Percentiles rank a stretch among this genome's conserved stretches.
phyloP scores from a whole-genome alignment of 1,284 basidiomycete genomes.

The Baeospora myosura region DNA sequence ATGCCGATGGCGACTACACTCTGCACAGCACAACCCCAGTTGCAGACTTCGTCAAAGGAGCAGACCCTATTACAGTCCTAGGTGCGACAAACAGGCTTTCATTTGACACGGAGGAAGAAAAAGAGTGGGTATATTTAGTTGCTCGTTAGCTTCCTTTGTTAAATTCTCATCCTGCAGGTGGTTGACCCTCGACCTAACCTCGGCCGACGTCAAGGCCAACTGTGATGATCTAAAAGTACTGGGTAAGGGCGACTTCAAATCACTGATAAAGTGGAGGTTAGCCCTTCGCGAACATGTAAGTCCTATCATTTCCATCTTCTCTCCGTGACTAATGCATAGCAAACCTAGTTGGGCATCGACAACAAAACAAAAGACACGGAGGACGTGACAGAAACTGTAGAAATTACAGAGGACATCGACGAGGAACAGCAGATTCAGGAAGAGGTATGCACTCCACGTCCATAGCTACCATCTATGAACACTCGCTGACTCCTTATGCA shows the following conservation, averaged over 20 bases:
- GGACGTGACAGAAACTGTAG: slow-evolving; percentile 72
- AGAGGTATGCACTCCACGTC: slow-evolving; percentile 51
- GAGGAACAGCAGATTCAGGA: slow-evolving; percentile 85
- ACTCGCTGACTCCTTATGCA: slow-evolving; percentile 23
- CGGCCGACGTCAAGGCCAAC: slow-evolving; percentile 74
- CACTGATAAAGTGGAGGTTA: slow-evolving; percentile 86
- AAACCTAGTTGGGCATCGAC: slow-evolving; percentile 69
- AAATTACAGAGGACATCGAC: slow-evolving; percentile 70
- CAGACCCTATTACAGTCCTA: slow-evolving; percentile 76
- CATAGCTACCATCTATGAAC: not conserved
- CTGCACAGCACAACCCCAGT: slow-evolving; percentile 76
- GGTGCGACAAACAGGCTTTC: slow-evolving; percentile 82
- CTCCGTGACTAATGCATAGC: slow-evolving; percentile 5
- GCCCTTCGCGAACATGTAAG: slow-evolving; percentile 76
- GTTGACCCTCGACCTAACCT: slow-evolving; percentile 67
- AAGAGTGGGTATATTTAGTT: slow-evolving; percentile 43
- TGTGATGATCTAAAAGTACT: slow-evolving; percentile 93
- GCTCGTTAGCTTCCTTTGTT: slow-evolving; percentile 6
- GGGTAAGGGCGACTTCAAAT: slow-evolving; percentile 96
- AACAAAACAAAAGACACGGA: slow-evolving; percentile 64
- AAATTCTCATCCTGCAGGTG: slow-evolving; percentile 40
- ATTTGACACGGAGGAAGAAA: slow-evolving; percentile 82
- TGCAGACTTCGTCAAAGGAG: slow-evolving; percentile 65
- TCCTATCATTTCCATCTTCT: slow-evolving; percentile 1
- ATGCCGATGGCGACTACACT: slow-evolving; percentile 91